A percentile compares a stretch with the other conserved stretches of the same genome.
These are phyloP conservation scores for Microbotryum silenes-acaulis DNA, from an alignment of 1,284 basidiomycete species.

Conservation along the genomic window DNA sequence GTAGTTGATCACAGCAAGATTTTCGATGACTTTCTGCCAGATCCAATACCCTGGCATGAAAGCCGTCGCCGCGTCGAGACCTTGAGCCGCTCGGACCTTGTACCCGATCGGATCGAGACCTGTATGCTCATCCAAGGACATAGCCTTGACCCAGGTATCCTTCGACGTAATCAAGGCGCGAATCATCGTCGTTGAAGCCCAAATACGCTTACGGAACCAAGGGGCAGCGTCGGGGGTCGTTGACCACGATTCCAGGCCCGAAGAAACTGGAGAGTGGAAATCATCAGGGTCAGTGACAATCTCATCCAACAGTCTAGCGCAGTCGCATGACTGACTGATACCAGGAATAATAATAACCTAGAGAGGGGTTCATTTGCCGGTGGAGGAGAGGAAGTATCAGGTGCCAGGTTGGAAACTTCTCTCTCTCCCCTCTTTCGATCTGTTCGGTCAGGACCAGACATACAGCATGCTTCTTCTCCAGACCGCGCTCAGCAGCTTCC, in stretches of 20 bases:
- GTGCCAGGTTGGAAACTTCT: too few species aligned
- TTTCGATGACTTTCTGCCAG: slow-evolving; percentile 36
- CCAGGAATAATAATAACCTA: slow-evolving; percentile 40
- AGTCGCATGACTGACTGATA: slow-evolving; percentile 42
- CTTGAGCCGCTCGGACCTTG: slow-evolving; percentile 81
- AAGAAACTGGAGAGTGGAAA: neutral
- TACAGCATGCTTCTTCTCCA: slow-evolving; percentile 67
- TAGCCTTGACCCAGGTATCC: slow-evolving; percentile 77
- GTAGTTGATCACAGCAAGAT: slow-evolving; percentile 61
- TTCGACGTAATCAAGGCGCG: slow-evolving; percentile 77
- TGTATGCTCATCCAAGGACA: slow-evolving; percentile 80
- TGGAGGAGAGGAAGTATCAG: slow-evolving; percentile 52
- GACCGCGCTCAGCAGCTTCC: slow-evolving; percentile 56
- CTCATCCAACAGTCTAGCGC: neutral
- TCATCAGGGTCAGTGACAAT: neutral
- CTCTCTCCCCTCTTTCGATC: too few species aligned
- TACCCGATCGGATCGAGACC: slow-evolving; percentile 80
- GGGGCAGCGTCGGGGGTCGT: slow-evolving; percentile 65
- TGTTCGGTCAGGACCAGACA: slow-evolving; percentile 39
- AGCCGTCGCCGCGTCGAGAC: slow-evolving; percentile 77
- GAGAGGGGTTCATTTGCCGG: neutral
- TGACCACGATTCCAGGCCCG: slow-evolving; percentile 73
- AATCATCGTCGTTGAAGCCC: slow-evolving; percentile 78
- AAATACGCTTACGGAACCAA: slow-evolving; percentile 76
- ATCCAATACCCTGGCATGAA: slow-evolving; percentile 63